Evolutionary conservation across 1,284 basidiomycete species (phyloP).

Genomic region (Tremellales sp.): DNA sequence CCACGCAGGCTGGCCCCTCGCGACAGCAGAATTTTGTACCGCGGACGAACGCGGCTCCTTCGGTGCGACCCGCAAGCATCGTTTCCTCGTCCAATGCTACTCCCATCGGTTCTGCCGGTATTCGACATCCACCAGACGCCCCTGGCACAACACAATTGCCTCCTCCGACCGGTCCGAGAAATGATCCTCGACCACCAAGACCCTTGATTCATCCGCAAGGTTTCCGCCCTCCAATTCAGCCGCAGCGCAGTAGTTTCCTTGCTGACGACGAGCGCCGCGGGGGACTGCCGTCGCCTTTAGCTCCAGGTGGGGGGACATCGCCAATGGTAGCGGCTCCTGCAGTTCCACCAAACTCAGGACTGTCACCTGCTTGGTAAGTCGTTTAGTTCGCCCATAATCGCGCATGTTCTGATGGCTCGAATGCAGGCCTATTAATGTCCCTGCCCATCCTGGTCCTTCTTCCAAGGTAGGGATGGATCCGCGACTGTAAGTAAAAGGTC

Average conservation of each 20-base stretch:
- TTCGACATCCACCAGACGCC: neutral
- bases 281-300: neutral
- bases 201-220: neutral
- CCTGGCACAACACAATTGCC: too few relatives aligned
- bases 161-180: neutral
- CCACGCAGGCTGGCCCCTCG: neutral
- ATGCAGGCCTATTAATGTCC: neutral
- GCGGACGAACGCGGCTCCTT: neutral
- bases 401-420: too few relatives aligned
- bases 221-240: neutral
- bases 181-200: neutral
- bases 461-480: neutral
- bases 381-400: too few relatives aligned
- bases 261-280: neutral
- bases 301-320: too few relatives aligned
- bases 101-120: neutral
- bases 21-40: neutral
- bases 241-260: neutral
- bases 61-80: neutral
- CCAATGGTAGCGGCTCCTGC: too few relatives aligned
- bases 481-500: too few relatives aligned
- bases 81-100: neutral
- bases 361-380: too few relatives aligned
- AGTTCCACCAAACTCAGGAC: too few relatives aligned
- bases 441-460: neutral